Evolutionary conservation across 768 basidiomycete genomes (phyloP).

Genomic region (Serendipita sp.): DNA sequence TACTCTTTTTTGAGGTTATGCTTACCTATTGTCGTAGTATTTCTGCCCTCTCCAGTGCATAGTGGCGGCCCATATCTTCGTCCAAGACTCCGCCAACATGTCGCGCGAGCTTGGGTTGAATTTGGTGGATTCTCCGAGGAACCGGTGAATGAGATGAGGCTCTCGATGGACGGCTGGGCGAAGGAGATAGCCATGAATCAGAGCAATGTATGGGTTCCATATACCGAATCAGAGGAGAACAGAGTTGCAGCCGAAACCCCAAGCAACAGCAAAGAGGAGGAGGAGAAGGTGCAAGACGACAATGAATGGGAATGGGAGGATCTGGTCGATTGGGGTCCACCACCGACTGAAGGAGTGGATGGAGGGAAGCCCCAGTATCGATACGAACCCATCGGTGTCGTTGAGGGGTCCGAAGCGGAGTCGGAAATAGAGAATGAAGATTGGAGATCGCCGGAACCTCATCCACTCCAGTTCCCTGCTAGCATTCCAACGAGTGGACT

Average conservation of each 20-base stretch:
- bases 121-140: neutral
- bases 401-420: no score
- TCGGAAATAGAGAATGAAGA: no score
- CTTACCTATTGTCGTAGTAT: no score
- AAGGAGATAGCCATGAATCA: neutral
- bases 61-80: neutral
- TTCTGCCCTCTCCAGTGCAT: neutral
- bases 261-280: no score
- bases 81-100: neutral
- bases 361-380: no score
- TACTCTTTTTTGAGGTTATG: no score
- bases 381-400: no score
- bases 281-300: no score
- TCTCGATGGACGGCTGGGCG: neutral
- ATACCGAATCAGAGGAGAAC: neutral
- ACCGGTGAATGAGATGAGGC: neutral
- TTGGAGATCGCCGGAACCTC: neutral
- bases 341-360: no score
- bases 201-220: neutral
- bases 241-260: no score
- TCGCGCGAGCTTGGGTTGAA: neutral
- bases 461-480: neutral
- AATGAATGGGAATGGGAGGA: no score
- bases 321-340: no score
- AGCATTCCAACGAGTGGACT: neutral